Conservation (phyloP, 371 early-diverging fungal genomes). For the Mucor velutinosus region DNA sequence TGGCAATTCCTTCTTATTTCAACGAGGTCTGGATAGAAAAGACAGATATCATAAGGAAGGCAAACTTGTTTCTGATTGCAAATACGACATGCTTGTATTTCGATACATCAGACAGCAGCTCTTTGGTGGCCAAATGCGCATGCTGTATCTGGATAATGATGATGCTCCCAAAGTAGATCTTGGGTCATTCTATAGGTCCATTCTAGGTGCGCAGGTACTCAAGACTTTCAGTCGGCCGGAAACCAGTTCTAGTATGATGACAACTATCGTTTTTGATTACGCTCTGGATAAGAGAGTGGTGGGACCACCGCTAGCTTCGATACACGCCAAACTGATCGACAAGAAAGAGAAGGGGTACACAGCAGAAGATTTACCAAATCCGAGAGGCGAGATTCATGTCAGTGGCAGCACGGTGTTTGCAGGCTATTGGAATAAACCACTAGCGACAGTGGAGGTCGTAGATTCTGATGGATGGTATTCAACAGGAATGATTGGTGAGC, state of each 20-base stretch:
- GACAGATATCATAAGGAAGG: slow-evolving; percentile 15
- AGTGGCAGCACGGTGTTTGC: slow-evolving; percentile 44
- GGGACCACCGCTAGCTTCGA: slow-evolving; percentile 65
- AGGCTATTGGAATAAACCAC: slow-evolving; percentile 52
- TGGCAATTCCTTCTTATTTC: slow-evolving; percentile 26
- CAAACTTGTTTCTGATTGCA: slow-evolving; percentile 21
- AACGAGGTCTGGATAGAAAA: slow-evolving; percentile 21
- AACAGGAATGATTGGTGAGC: slow-evolving; percentile 74
- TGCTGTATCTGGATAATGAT: slow-evolving; percentile 56
- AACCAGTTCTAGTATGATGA: slow-evolving; percentile 46
- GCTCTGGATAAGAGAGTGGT: slow-evolving; percentile 25
- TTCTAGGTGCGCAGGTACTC: slow-evolving; percentile 45
- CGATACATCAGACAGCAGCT: slow-evolving; percentile 38
- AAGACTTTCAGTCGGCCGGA: slow-evolving; percentile 57
- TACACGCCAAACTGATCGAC: slow-evolving; percentile 81
- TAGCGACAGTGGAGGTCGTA: slow-evolving; percentile 34
- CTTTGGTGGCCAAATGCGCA: slow-evolving; percentile 75
- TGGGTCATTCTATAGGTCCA: slow-evolving; percentile 34
- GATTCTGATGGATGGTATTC: slow-evolving; percentile 75
- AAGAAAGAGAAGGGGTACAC: slow-evolving; percentile 49
- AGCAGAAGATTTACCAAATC: slow-evolving; percentile 64
- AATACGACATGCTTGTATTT: slow-evolving; percentile 30
- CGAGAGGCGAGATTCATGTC: slow-evolving; percentile 65
- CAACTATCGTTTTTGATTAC: slow-evolving; percentile 49
- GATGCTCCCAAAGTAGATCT: slow-evolving; percentile 25